Evolutionary conservation across 345 rosid genomes (phyloP).

Genomic region (Conringia planisiliqua): DNA sequence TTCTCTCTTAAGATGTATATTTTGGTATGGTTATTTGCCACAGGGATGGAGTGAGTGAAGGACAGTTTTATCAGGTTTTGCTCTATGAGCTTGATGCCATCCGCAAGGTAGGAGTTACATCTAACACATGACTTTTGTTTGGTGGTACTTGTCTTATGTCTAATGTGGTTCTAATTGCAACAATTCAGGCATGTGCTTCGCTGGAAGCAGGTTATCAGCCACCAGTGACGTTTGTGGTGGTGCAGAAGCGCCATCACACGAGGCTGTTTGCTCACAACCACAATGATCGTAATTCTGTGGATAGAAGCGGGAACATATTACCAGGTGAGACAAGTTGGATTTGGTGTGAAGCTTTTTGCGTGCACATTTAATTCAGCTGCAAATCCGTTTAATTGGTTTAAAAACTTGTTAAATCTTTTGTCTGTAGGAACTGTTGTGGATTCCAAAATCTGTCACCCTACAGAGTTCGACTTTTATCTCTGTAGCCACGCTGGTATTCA

Average conservation of each 20-base stretch:
- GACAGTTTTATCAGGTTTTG: constrained; percentile 94
- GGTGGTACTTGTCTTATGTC: neutral
- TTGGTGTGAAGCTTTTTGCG: neutral
- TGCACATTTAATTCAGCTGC: neutral
- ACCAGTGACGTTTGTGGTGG: constrained; percentile 96
- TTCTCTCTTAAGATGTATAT: neutral
- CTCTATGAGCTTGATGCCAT: constrained; percentile 96
- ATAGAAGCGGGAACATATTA: constrained; percentile 87
- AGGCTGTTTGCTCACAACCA: constrained; percentile 91
- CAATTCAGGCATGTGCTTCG: constrained; percentile 86
- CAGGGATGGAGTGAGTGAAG: constrained; percentile 99
- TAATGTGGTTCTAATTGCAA: neutral
- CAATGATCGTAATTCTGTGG: constrained; percentile 63
- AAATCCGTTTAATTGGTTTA: neutral
- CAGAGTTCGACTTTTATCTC: constrained; percentile 92
- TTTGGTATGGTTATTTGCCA: neutral
- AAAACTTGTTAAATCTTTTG: neutral
- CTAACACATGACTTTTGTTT: neutral
- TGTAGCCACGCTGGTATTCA: constrained; percentile 99
- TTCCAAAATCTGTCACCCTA: constrained; percentile 97
- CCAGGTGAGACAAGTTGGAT: constrained; percentile 51
- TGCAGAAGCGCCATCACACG: constrained; percentile 99
- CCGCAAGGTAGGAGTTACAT: constrained; percentile 57
- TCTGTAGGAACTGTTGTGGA: constrained; percentile 89
- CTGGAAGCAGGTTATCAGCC: constrained; percentile 99